These are phyloP conservation scores for Aspergillus sergii DNA, from an alignment of 2,329 filamentous ascomycete genomes.

Conservation along the genomic window DNA sequence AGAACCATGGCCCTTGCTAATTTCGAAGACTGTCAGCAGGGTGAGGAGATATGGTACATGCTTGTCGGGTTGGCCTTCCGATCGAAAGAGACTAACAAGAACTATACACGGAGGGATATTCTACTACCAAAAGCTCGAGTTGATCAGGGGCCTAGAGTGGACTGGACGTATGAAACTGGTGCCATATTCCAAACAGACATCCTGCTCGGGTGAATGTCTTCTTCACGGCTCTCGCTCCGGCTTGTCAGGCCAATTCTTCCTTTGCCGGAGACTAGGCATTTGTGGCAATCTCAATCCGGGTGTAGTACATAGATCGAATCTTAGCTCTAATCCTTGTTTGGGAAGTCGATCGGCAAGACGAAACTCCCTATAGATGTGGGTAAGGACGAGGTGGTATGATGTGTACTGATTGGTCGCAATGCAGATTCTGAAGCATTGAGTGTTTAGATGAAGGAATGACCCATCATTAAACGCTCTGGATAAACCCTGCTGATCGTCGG, in stretches of 20 bases:
- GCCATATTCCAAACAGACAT: neutral
- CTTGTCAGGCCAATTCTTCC: neutral
- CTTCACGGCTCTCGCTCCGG: neutral
- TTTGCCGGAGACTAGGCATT: neutral
- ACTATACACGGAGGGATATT: neutral
- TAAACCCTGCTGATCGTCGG: conserved; percentile 23
- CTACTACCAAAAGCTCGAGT: neutral
- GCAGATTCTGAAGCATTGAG: conserved; percentile 12
- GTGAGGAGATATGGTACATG: neutral
- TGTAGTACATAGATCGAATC: neutral
- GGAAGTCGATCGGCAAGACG: neutral
- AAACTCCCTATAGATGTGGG: conserved; percentile 2
- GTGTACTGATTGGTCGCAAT: conserved; percentile 18
- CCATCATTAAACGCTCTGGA: conserved; percentile 12
- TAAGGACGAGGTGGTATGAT: conserved; percentile 18
- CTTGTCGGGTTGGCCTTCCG: neutral
- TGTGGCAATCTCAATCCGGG: neutral
- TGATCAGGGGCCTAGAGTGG: neutral
- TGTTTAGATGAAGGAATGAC: conserved; percentile 19
- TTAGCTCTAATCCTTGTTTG: neutral
- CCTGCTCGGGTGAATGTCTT: neutral
- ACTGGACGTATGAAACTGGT: neutral
- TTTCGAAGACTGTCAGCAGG: neutral
- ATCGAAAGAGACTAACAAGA: conserved; percentile 2
- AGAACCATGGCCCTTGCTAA: neutral